phyloP scores from a whole-genome alignment of 179 eudicot genomes.

The Silene vulgaris region DNA sequence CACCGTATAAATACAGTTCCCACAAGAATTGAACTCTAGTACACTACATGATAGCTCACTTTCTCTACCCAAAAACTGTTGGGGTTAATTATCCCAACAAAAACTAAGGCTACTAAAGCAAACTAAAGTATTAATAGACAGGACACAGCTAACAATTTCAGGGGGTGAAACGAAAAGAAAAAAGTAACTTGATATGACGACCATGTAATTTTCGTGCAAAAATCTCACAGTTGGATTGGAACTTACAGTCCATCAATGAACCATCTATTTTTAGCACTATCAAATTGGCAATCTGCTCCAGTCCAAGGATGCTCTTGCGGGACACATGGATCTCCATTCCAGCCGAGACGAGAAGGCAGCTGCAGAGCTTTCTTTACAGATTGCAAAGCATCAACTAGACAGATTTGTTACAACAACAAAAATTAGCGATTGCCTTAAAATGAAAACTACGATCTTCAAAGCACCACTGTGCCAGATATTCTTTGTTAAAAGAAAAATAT shows the following conservation, averaged over 20 bases:
- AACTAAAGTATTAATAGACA: background rate
- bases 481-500: background rate
- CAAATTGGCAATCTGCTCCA: constrained; percentile 86
- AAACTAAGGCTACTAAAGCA: background rate
- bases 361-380: constrained; percentile 61
- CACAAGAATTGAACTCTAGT: background rate
- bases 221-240: constrained; percentile 17
- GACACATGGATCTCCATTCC: constrained; percentile 99
- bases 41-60: background rate
- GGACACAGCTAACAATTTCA: background rate
- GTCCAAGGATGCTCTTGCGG: constrained; percentile 98
- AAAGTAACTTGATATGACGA: background rate
- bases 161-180: background rate
- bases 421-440: constrained; percentile 9
- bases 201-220: background rate
- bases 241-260: constrained; percentile 94
- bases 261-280: constrained; percentile 54
- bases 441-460: background rate
- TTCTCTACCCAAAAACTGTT: background rate
- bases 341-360: constrained; percentile 95
- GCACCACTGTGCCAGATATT: background rate
- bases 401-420: constrained; percentile 6
- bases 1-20: background rate
- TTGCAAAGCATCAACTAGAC: constrained; percentile 71
- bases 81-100: no score